phyloP scores from a whole-genome alignment of 2,329 filamentous ascomycete species.

The Microsporum ferrugineum region DNA sequence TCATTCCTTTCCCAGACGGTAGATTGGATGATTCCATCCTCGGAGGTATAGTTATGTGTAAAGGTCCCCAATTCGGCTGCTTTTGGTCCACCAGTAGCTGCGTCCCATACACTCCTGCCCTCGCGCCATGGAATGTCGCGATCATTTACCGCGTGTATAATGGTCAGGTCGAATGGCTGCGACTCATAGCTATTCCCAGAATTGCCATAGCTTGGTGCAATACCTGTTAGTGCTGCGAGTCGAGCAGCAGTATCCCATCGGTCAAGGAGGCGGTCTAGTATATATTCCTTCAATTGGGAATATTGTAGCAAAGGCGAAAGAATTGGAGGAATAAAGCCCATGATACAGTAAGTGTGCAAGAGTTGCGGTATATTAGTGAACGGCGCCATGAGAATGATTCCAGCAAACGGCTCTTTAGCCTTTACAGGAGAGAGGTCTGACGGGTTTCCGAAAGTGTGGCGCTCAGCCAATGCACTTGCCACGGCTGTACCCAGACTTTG shows the following conservation, averaged over 20 bases:
- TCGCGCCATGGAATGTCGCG: conserved; percentile 62
- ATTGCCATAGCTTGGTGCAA: conserved; percentile 14
- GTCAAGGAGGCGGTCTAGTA: conserved; percentile 59
- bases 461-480: conserved; percentile 59
- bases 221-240: conserved; percentile 38
- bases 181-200: conserved; percentile 41
- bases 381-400: conserved; percentile 64
- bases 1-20: conserved; percentile 29
- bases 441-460: conserved; percentile 42
- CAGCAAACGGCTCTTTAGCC: conserved; percentile 55
- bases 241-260: conserved; percentile 65
- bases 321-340: conserved; percentile 61
- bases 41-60: conserved; percentile 20
- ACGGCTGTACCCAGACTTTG: conserved; percentile 86
- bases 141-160: conserved; percentile 75
- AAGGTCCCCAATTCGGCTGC: conserved; percentile 21
- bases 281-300: conserved; percentile 50
- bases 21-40: conserved; percentile 24
- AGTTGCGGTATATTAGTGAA: conserved; percentile 67
- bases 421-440: conserved; percentile 29
- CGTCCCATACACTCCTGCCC: conserved; percentile 30
- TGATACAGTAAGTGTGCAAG: conserved; percentile 64
- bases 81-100: conserved; percentile 24
- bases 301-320: conserved; percentile 62
- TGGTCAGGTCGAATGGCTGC: conserved; percentile 49